phyloP scores from a whole-genome alignment of 2,329 filamentous ascomycete species.

The Teratosphaeria nubilosa region DNA sequence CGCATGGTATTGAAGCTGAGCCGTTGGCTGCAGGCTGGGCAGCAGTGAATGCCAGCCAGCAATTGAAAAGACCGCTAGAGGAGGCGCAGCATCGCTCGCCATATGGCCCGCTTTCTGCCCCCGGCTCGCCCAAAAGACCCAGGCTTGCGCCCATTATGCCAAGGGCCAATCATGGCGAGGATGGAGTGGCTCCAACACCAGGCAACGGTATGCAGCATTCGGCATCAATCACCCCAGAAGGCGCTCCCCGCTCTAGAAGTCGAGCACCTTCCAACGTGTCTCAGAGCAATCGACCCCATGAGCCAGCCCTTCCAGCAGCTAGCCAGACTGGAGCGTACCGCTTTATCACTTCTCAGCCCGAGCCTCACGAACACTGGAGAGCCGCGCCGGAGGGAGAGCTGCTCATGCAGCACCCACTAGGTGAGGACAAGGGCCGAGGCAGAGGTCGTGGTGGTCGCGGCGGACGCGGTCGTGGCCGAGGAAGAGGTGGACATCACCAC shows the following conservation, averaged over 20 bases:
- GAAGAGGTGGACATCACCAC: conserved; percentile 27
- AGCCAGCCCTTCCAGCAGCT: conserved; percentile 9
- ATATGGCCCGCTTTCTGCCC: conserved; percentile 18
- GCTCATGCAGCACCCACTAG: conserved; percentile 21
- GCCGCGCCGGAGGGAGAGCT: conserved; percentile 10
- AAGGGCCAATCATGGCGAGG: conserved; percentile 21
- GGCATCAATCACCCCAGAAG: conserved; percentile 6
- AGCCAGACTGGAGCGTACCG: conserved; percentile 16
- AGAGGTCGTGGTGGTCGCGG: conserved; percentile 16
- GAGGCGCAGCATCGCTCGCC: conserved; percentile 21
- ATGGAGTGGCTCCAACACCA: conserved; percentile 9
- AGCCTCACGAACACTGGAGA: conserved; percentile 23
- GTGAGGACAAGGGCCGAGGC: conserved; percentile 14
- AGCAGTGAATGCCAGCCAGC: conserved; percentile 33
- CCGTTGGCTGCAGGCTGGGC: conserved; percentile 30
- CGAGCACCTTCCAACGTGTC: conserved; percentile 25
- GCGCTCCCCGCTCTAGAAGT: conserved; percentile 13
- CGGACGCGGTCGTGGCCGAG: conserved; percentile 32
- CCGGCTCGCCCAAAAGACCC: conserved; percentile 36
- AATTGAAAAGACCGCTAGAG: conserved; percentile 32
- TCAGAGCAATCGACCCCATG: conserved; percentile 16
- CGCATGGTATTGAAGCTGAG: conserved; percentile 15
- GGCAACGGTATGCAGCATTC: conserved; percentile 5
- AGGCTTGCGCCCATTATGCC: conserved; percentile 31
- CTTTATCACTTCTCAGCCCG: conserved; percentile 24